Base-by-base conservation (phyloP, 2,329 filamentous ascomycete genomes). In the Aureobasidium sp. region DNA sequence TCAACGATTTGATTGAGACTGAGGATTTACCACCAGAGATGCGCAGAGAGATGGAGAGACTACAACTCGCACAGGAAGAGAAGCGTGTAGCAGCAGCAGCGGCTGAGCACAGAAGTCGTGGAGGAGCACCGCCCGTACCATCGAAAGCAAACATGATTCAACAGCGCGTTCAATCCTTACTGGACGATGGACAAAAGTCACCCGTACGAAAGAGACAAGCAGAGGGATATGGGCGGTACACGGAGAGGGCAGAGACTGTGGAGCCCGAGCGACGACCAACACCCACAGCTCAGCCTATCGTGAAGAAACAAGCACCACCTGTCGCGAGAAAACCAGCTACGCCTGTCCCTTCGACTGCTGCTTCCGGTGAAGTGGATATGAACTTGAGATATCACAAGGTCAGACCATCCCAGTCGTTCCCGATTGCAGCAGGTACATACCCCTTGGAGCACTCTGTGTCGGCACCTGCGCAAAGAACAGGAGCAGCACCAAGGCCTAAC, bases 141-240 rank as follows among this genome's bases (percentile, higher is more conserved):
- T 84, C 84, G 15, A 81, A 87, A 46, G 91, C 91, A 20, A 84
- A 86, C n/a, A 89, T 87, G 29, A 99, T 99, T 68, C 91, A 97
- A 72, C 91, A 90, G 70, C 87, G 93, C 66, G 90, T 99, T 61
- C 90, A 95, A 76, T 90, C 85, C 55, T 79, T 97, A 55, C 78
- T 99, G 17, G 87, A 87, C 64, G 92, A 97, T 70, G 90, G 88
- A 44, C 84, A 85, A 44, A 66, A 68, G 60, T 68, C 85, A 80
- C 79, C 84, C 5, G 76, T 80, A 0, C 72, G 81, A 1, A 82
- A 84, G 32, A 85, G 87, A 67, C 96, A 91, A 0, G 92, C 92
- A 0, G 87, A 92, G 66, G 93, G 93, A 0, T 97, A 97, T 72
- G 94, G 94, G 8, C 87, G 87, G 64, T 97, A 89, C 73, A 91